These are phyloP conservation scores for Ajuga chamaepitys DNA, from an alignment of 257 asterid genomes.

Conservation along the genomic window DNA sequence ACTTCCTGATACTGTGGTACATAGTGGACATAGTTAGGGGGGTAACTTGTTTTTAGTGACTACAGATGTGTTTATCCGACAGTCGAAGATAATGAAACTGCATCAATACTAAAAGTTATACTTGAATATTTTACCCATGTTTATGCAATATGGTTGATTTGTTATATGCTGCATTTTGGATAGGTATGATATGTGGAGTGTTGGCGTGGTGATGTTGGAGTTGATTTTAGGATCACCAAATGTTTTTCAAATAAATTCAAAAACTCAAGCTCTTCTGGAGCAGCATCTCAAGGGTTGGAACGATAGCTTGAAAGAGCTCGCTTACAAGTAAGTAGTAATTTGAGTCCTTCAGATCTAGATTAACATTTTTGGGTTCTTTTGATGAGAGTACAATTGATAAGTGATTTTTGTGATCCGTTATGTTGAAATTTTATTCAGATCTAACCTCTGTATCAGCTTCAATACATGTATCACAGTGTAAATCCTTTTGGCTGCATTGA, in stretches of 20 bases:
- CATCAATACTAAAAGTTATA: background rate
- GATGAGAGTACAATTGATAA: constrained; percentile 1
- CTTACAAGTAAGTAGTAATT: constrained; percentile 67
- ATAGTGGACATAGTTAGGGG: background rate
- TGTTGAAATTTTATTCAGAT: background rate
- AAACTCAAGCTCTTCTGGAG: constrained; percentile 85
- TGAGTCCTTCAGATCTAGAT: background rate
- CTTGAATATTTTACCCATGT: background rate
- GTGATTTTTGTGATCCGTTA: background rate
- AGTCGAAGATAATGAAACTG: background rate
- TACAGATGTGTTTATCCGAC: background rate
- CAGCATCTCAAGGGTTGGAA: constrained; percentile 91
- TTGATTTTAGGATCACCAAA: constrained; percentile 90
- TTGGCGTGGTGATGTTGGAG: constrained; percentile 89
- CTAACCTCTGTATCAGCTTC: background rate
- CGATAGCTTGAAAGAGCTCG: constrained; percentile 82
- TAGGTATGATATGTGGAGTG: constrained; percentile 99
- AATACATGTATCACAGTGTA: background rate
- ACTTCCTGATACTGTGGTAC: background rate
- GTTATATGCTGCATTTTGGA: constrained; percentile 13
- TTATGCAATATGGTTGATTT: constrained; percentile 11
- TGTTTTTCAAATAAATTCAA: constrained; percentile 76
- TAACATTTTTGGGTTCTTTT: background rate
- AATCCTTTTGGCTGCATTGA: background rate
- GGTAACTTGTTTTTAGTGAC: background rate